These are phyloP conservation scores for Parachaetomium inaequale DNA, from an alignment of 495 filamentous ascomycete species.

Conservation along the genomic window DNA sequence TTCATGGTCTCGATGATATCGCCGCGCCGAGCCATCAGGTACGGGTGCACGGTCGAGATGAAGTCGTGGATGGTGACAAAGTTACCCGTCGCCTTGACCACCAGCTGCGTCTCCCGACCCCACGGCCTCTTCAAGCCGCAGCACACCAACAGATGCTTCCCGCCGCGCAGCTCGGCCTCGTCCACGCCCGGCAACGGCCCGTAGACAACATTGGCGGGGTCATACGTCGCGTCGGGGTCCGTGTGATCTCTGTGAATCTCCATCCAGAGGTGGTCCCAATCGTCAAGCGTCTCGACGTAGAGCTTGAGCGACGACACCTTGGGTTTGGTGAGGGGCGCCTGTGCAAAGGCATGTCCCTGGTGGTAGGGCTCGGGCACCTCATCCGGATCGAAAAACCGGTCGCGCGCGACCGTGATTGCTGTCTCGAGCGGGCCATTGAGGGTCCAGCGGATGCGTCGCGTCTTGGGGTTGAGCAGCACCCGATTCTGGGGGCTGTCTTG, in stretches of 20 bases:
- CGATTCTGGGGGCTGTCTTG: neutral
- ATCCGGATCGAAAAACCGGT: conserved; percentile 10
- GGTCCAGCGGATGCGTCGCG: conserved; percentile 19
- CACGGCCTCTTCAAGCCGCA: conserved; percentile 20
- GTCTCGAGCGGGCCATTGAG: conserved; percentile 22
- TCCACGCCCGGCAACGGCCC: conserved; percentile 17
- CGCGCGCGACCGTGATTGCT: conserved; percentile 17
- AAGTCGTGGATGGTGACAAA: conserved; percentile 30
- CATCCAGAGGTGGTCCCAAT: no score
- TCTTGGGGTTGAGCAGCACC: neutral
- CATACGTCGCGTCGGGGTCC: neutral
- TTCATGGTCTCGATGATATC: conserved; percentile 21
- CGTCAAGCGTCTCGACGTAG: no score
- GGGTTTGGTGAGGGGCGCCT: no score
- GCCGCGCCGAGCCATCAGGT: conserved; percentile 26
- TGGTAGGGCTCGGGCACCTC: no score
- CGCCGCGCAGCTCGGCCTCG: conserved; percentile 9
- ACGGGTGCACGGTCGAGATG: conserved; percentile 27
- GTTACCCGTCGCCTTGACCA: no score
- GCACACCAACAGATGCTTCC: conserved; percentile 20
- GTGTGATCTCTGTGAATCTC: no score
- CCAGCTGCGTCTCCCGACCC: conserved; percentile 16
- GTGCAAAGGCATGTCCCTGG: no score
- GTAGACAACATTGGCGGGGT: neutral
- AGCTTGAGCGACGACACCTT: no score